Evolutionary conservation across 768 basidiomycete species (phyloP).

Genomic region (Auriscalpium orientale): DNA sequence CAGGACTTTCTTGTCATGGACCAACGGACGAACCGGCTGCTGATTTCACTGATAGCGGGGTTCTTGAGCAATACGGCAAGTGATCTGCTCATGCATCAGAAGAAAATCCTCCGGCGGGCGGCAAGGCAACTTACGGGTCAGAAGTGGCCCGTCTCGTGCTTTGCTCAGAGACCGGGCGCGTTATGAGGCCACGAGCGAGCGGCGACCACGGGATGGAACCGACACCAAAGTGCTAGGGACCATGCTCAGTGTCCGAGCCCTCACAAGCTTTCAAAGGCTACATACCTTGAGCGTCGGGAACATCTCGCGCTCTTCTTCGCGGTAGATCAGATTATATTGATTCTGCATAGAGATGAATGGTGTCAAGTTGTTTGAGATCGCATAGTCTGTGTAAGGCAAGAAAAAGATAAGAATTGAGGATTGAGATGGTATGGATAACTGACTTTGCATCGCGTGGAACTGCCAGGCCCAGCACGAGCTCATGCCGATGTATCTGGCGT

Average conservation of each 20-base stretch:
- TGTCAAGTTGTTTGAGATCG: slow-evolving; percentile 25
- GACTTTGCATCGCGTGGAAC: slow-evolving; percentile 23
- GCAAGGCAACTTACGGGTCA: slow-evolving; percentile 16
- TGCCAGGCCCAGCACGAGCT: slow-evolving; percentile 25
- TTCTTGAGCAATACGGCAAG: slow-evolving; percentile 1
- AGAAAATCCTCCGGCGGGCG: neutral
- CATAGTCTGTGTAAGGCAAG: slow-evolving; percentile 15
- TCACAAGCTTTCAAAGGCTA: neutral
- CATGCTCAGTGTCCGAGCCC: neutral
- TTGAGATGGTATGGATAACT: neutral
- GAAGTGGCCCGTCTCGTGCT: slow-evolving; percentile 15
- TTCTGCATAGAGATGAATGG: slow-evolving; percentile 44
- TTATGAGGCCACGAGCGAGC: slow-evolving; percentile 21
- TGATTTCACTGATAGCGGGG: slow-evolving; percentile 4
- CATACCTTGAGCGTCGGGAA: slow-evolving; percentile 22
- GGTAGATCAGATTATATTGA: slow-evolving; percentile 33
- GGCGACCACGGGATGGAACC: slow-evolving; percentile 37
- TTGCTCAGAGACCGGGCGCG: slow-evolving; percentile 17
- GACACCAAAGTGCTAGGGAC: slow-evolving; percentile 23
- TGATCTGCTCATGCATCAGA: slow-evolving; percentile 1
- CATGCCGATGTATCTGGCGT: slow-evolving; percentile 32
- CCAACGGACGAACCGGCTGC: slow-evolving; percentile 5
- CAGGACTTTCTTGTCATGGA: neutral
- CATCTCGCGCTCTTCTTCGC: slow-evolving; percentile 37
- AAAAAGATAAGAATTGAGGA: neutral